Evolutionary conservation across 2,329 filamentous ascomycete genomes (phyloP), one percentile per base, ranked within the genome.

Genomic region (Fusarium stilboides): DNA sequence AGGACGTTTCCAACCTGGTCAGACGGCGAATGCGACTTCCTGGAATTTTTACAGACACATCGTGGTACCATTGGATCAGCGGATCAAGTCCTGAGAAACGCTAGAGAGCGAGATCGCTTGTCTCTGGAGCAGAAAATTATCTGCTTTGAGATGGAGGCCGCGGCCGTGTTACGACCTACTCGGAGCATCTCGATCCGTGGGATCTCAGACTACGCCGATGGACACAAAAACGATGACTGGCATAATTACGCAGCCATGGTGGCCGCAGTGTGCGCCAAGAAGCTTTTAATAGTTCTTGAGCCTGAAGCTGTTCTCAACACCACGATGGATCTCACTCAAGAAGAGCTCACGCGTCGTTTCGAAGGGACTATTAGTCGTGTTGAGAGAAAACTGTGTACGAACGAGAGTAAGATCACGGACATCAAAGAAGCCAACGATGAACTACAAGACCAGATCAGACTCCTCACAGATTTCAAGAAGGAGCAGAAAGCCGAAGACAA

Each of bases 141-240:
- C 39, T 42, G 39, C 19, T 42, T 42, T n/a, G 39, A 42, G 19
- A 42, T 42, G 39, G 39, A 42, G 14, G 39, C 39, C 39, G 39
- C 39, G 13, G 39, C 39, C 39, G 19, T 42, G 4, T 12, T 42
- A 10, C 39, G 19, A 2, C 13, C 39, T 5, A 42, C 19, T 5
- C 39, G 28, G 20, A 22, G 45, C 31, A 49, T 49, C 13, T 22
- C 28, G 8, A 22, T 49, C 14, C 45, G 45, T 14, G 28, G 45
- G 10, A 49, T 49, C 45, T 49, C 45, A 15, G 45, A 36, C 31
- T 49, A 49, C 31, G n/a, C 45, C 4, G 45, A 49, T 34, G 45
- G 45, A 15, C 45, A 49, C 31, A 49, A 49, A 20, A 36, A 49
- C 19, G 45, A 36, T 13, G n/a, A 10, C 8, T 49, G 45, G 45